Conservation (phyloP, 371 early-diverging fungal species). For the Capniomyces stellatus region DNA sequence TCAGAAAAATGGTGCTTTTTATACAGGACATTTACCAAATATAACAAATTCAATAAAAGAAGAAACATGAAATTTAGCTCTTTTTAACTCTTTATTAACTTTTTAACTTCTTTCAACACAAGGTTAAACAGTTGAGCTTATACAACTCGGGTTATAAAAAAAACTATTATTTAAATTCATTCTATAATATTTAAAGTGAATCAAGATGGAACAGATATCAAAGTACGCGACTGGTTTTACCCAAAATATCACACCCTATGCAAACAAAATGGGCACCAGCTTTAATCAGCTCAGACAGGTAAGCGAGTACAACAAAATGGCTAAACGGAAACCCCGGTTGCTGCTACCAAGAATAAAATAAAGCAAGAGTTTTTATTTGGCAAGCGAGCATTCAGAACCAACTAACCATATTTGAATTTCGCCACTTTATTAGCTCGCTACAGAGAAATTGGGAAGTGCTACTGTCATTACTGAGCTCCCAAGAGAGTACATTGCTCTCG, state of each 20-base stretch:
- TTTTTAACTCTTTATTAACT: no score
- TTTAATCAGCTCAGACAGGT: slow-evolving; percentile 70
- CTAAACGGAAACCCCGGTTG: no score
- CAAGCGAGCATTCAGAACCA: no score
- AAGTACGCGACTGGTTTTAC: slow-evolving; percentile 14
- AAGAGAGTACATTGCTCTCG: slow-evolving; percentile 68
- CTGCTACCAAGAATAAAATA: no score
- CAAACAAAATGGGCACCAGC: slow-evolving; percentile 45
- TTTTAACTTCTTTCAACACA: no score
- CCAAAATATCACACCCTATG: slow-evolving; percentile 47
- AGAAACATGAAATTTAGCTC: no score
- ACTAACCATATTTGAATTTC: no score
- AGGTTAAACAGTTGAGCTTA: neutral
- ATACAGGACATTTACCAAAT: no score
- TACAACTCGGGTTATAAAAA: neutral
- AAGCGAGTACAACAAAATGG: no score
- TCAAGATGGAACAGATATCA: neutral
- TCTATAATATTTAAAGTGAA: neutral
- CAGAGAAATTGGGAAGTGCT: slow-evolving; percentile 66
- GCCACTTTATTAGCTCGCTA: slow-evolving; percentile 37
- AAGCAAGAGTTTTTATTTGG: no score
- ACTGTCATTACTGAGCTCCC: slow-evolving; percentile 78
- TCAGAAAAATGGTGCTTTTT: no score
- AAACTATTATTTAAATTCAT: neutral
- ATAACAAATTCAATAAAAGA: no score